Evolutionary conservation across 2,329 filamentous ascomycete species (phyloP), one percentile per base, ranked within the genome.

Genomic region (Apiospora aurea): DNA sequence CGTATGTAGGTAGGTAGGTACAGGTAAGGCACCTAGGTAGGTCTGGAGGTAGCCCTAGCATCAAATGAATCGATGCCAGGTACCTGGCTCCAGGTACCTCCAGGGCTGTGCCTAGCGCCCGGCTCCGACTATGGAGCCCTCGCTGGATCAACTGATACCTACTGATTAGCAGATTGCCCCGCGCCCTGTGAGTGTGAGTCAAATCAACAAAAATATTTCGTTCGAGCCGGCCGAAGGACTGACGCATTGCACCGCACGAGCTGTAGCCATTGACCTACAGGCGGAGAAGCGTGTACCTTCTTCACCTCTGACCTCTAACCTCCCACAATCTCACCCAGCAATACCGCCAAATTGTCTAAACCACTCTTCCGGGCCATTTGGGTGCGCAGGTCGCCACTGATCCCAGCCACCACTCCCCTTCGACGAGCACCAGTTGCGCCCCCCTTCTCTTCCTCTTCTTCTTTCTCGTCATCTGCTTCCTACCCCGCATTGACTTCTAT

Each of bases 301-400:
- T n/a, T n/a, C n/a, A n/a, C n/a, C n/a, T n/a, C n/a, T n/a, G n/a
- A 5, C 18, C 57, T 64, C 34, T 41, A 21, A 34, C 29, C 70
- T 74, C 71, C 72, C 69, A 53, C 53, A 67, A 70, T 64, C 47
- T 49, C 57, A 38, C 71, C 69, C 71, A 67, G 61, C 73, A 78
- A 76, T 69, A 79, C 77, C 78, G 77, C 73, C 79, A 84, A 80
- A 78, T 83, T 82, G 86, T 88, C 86, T 80, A 85, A 83, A 85
- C 80, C 86, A 79, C 79, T 87, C 73, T 80, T 83, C 78, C 85
- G 86, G 85, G 87, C 87, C 82, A 86, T 90, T 80, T 84, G 86
- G 80, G 87, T 88, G 88, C 88, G 87, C 83, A 85, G 86, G 81
- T 80, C 85, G 82, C 86, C 83, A 75, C 83, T 83, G 79, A 83